Evolutionary conservation across 192 early-diverging fungal species (phyloP).

Genomic region (Gryganskiella cystojenkinii): DNA sequence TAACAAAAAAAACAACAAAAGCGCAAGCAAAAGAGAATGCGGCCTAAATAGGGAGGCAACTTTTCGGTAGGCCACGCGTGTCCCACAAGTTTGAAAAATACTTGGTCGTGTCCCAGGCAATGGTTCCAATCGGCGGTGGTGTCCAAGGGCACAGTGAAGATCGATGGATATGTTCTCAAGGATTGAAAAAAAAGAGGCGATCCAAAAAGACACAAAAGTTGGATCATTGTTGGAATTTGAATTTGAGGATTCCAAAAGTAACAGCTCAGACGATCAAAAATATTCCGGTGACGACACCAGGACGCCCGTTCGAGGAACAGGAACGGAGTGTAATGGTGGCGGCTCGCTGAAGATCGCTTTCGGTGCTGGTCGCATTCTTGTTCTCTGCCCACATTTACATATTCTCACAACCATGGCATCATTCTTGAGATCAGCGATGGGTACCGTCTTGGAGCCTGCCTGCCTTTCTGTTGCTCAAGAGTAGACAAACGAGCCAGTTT

Average conservation of each 20-base stretch:
- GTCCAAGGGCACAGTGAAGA: too few relatives aligned
- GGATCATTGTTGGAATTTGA: too few relatives aligned
- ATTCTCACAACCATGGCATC: conserved; percentile 42
- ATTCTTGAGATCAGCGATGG: conserved; percentile 51
- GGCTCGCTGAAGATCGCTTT: too few relatives aligned
- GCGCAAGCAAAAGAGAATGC: not conserved
- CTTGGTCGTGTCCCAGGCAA: not conserved
- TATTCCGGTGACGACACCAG: too few relatives aligned
- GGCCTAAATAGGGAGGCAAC: too few relatives aligned
- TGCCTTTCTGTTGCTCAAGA: too few relatives aligned
- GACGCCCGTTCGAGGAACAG: too few relatives aligned
- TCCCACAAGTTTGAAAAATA: not conserved
- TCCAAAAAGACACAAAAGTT: not conserved
- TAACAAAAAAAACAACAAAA: conserved; percentile 3
- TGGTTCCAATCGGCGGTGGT: not conserved
- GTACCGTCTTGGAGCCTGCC: conserved; percentile 2
- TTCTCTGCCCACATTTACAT: not conserved
- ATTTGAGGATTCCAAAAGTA: too few relatives aligned
- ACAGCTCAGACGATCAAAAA: too few relatives aligned
- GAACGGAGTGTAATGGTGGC: too few relatives aligned
- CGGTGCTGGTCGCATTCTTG: too few relatives aligned
- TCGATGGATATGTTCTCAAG: conserved; percentile 44
- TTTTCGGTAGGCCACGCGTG: not conserved
- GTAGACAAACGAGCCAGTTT: not conserved
- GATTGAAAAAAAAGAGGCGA: conserved; percentile 24